Base-by-base conservation (phyloP, 129 eudicot genomes). In the Silybum marianum region DNA sequence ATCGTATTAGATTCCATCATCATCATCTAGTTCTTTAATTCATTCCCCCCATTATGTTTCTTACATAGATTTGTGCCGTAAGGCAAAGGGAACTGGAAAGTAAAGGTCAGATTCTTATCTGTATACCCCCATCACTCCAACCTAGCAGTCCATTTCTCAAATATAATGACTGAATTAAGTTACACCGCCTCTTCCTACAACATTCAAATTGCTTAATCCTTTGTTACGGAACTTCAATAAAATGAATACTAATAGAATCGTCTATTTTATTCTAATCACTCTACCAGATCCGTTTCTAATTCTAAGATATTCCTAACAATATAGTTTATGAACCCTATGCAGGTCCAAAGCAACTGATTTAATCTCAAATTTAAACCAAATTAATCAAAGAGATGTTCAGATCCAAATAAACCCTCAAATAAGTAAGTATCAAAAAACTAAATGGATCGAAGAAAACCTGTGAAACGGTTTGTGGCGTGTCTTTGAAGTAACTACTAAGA, bases 381-480 rank as follows among this genome's bases (percentile, higher is more conserved):
- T 28, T 34, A 7, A 25, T 12, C 13, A 54, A 34, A 1, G 22
- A 71, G 32, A 30, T 30, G 24, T 75, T 26, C 63, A 82, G 85
- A 58, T 58, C 66, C 66, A 58, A 58, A 5, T 18, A 58, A 58
- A 58, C 23, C 23, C 66, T 58, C 9, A 4, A n/a, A 18, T 58
- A 58, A 18, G 66, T 58, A 58, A 18, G 66, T 18, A 58, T 11
- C 13, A 39, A 39, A 77, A 77, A 30, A 26, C 4, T 5, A 26
- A 73, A 65, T 0, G 44, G 72, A 77, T 70, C 36, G 78, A 73
- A 34, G 12, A 80, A 14, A 23, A 91, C 97, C 98, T 11, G 98
- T 97, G 72, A 90, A 94, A 93, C 96, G 90, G 85, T 90, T 92
- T 65, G 94, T 90, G 51, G 90, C 91, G 38, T 90, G 89, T 97